Conservation (phyloP, 2,329 filamentous ascomycete genomes). For the Periconia macrospinosa region DNA sequence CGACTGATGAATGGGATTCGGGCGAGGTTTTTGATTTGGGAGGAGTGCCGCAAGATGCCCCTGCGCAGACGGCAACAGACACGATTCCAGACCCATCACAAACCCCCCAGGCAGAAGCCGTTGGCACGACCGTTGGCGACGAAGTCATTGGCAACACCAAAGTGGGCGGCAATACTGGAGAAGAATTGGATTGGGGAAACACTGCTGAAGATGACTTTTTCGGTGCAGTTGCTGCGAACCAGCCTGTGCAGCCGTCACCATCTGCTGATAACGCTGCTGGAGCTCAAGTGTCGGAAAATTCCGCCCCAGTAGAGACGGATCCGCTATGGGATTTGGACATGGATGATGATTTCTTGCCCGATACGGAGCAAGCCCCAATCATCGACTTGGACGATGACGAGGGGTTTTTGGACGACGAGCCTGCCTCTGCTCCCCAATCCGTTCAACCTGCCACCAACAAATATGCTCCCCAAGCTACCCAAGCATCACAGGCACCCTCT, state of each 20-base stretch:
- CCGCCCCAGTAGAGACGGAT: constrained; percentile 63
- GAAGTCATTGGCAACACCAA: constrained; percentile 32
- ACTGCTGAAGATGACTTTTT: constrained; percentile 39
- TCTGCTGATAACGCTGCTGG: constrained; percentile 19
- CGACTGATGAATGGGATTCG: constrained; percentile 34
- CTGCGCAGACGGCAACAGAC: constrained; percentile 1
- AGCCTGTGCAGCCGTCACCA: constrained; percentile 13
- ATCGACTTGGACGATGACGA: constrained; percentile 86
- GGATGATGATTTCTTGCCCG: constrained; percentile 70
- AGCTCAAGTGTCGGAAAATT: constrained; percentile 20
- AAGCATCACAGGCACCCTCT: constrained; percentile 25
- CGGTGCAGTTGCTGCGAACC: constrained; percentile 14
- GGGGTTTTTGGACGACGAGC: constrained; percentile 76
- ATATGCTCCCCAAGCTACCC: constrained; percentile 42
- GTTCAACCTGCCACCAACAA: constrained; percentile 25
- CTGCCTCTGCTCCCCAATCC: constrained; percentile 36
- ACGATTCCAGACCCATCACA: constrained; percentile 12
- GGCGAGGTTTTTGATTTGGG: constrained; percentile 37
- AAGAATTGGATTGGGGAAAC: constrained; percentile 39
- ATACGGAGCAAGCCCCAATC: constrained; percentile 50
- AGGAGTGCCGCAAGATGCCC: constrained; percentile 24
- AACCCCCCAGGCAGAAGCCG: constrained; percentile 28
- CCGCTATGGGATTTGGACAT: constrained; percentile 85
- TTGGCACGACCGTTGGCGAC: constrained; percentile 35
- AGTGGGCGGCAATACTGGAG: constrained; percentile 32